phyloP scores from a whole-genome alignment of 2,329 filamentous ascomycete genomes.

The Phialophora tarda region DNA sequence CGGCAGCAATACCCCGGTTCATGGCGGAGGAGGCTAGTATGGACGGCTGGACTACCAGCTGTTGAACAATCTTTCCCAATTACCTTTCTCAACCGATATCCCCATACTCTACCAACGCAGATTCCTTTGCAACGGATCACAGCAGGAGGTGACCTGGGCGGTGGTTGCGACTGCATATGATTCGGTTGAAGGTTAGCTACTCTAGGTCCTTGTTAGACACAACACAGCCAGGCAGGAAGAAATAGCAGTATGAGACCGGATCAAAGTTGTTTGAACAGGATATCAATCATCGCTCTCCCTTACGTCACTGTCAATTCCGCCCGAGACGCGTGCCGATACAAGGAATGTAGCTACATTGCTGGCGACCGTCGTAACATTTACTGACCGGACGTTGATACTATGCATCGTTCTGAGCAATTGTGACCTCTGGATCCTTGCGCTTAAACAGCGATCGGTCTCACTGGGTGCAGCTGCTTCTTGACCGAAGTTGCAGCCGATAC shows the following conservation, averaged over 20 bases:
- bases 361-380: neutral
- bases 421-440: neutral
- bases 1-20: constrained; percentile 22
- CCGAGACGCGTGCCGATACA: neutral
- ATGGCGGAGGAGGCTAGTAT: constrained; percentile 20
- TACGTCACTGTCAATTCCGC: neutral
- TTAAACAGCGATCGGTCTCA: neutral
- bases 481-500: neutral
- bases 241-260: constrained; percentile 36
- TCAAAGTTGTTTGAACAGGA: constrained; percentile 19
- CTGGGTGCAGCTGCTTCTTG: neutral
- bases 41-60: constrained; percentile 26
- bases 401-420: neutral
- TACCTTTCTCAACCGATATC: constrained; percentile 31
- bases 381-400: neutral
- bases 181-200: constrained; percentile 28
- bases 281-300: neutral
- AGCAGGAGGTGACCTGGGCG: constrained; percentile 31
- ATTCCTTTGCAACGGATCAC: constrained; percentile 28
- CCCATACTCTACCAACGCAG: constrained; percentile 23
- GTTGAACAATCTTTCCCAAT: constrained; percentile 32
- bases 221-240: constrained; percentile 26
- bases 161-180: constrained; percentile 23
- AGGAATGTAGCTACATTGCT: neutral
- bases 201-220: constrained; percentile 30